phyloP scores from a whole-genome alignment of 306 rosid species.

The Cicer pinnatifidum region DNA sequence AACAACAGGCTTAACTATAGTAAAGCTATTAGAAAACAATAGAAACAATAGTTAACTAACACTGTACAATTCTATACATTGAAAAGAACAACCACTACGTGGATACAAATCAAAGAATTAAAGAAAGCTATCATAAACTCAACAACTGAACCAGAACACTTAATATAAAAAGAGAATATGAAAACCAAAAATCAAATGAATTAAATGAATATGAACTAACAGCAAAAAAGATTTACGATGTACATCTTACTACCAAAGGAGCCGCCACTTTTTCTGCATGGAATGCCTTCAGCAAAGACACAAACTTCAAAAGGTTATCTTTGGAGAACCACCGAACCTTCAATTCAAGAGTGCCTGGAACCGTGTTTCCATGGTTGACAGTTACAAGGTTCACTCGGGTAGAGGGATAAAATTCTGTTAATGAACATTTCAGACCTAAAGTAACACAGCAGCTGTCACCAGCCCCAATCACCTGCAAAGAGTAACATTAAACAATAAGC shows the following conservation, averaged over 20 bases:
- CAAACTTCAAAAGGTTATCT: slow-evolving; percentile 66
- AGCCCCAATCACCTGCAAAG: slow-evolving; percentile 67
- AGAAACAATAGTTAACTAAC: background rate
- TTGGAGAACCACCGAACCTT: slow-evolving; percentile 76
- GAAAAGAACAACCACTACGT: slow-evolving; percentile 43
- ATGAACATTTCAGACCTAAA: slow-evolving; percentile 54
- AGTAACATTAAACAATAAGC: slow-evolving; percentile 39
- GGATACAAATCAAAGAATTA: slow-evolving; percentile 60
- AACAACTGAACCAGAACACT: slow-evolving; percentile 46
- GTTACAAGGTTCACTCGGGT: slow-evolving; percentile 42
- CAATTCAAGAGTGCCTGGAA: slow-evolving; percentile 54
- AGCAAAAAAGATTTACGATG: slow-evolving; percentile 49
- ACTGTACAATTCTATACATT: slow-evolving; percentile 64
- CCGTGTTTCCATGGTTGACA: slow-evolving; percentile 43
- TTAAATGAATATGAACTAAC: slow-evolving; percentile 62
- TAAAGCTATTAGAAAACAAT: background rate
- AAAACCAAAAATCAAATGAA: slow-evolving; percentile 60
- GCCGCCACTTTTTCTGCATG: slow-evolving; percentile 54
- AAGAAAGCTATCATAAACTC: slow-evolving; percentile 44
- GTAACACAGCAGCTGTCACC: slow-evolving; percentile 57
- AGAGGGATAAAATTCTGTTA: slow-evolving; percentile 47
- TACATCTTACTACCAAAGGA: slow-evolving; percentile 63
- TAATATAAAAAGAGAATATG: slow-evolving; percentile 16
- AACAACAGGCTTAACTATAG: background rate
- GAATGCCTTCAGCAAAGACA: slow-evolving; percentile 79